A percentile compares a stretch with the other conserved stretches of the same genome.
Conservation (phyloP, 2,329 filamentous ascomycete species). For the Colletotrichum chrysophilum region DNA sequence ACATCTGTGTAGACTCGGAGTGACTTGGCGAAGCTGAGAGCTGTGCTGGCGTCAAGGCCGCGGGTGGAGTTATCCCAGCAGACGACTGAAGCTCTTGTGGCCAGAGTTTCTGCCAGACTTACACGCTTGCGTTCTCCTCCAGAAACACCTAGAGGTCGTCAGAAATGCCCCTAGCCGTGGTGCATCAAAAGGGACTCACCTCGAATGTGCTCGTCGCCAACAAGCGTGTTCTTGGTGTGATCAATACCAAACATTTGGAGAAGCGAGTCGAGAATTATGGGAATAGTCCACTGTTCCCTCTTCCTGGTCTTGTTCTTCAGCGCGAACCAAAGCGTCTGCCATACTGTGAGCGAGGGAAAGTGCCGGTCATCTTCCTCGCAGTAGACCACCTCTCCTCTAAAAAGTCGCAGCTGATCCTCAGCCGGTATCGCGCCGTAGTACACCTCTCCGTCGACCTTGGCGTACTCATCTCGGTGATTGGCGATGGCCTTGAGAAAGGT, state of each 20-base stretch:
- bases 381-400: constrained; percentile 79
- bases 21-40: constrained; percentile 76
- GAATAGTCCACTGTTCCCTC: constrained; percentile 66
- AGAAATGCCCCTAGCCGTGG: background rate
- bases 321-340: constrained; percentile 79
- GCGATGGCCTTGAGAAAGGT: constrained; percentile 79
- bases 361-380: constrained; percentile 80
- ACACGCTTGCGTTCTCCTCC: constrained; percentile 84
- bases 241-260: constrained; percentile 80
- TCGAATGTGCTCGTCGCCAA: constrained; percentile 75
- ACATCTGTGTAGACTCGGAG: constrained; percentile 78
- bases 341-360: constrained; percentile 76
- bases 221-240: constrained; percentile 75
- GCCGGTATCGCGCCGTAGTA: constrained; percentile 75
- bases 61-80: constrained; percentile 84
- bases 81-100: constrained; percentile 74
- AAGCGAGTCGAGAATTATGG: constrained; percentile 71
- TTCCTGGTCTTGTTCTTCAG: constrained; percentile 78
- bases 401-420: constrained; percentile 69
- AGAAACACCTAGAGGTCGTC: constrained; percentile 53
- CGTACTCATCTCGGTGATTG: constrained; percentile 71
- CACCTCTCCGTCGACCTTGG: constrained; percentile 71
- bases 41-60: constrained; percentile 80
- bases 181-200: constrained; percentile 43
- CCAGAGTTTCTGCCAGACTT: constrained; percentile 78